phyloP scores from a whole-genome alignment of 1,139 yeast species.

The Yamadazyma epiphylla region DNA sequence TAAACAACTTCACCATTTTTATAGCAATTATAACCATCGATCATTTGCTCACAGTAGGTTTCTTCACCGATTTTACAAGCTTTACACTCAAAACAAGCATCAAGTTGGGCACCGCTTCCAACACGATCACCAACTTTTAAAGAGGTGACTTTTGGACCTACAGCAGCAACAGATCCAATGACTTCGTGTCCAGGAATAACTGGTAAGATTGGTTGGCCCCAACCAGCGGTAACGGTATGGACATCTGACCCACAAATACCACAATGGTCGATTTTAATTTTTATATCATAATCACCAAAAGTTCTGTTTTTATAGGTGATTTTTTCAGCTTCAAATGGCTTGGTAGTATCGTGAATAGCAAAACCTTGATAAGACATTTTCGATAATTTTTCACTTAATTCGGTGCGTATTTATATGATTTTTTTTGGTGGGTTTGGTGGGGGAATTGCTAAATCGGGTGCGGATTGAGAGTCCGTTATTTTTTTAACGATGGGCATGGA shows the following conservation, averaged over 20 bases:
- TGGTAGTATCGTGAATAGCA: slow-evolving; percentile 14
- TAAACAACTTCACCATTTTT: slow-evolving; percentile 37
- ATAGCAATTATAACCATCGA: slow-evolving; percentile 37
- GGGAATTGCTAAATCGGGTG: no score
- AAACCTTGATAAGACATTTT: slow-evolving; percentile 10
- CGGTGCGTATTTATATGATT: no score
- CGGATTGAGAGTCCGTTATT: no score
- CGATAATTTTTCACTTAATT: no score
- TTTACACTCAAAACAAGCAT: slow-evolving; percentile 43
- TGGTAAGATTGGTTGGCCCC: slow-evolving; percentile 21
- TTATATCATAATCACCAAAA: slow-evolving; percentile 39
- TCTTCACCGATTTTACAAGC: slow-evolving; percentile 44
- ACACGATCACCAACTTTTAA: slow-evolving; percentile 54
- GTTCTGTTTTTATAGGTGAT: slow-evolving; percentile 40
- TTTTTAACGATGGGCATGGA: no score
- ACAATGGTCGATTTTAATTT: slow-evolving; percentile 45
- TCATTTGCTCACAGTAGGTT: slow-evolving; percentile 41
- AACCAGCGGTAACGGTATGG: slow-evolving; percentile 45
- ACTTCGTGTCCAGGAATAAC: slow-evolving; percentile 45
- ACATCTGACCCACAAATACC: slow-evolving; percentile 62
- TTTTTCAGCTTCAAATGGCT: slow-evolving; percentile 43
- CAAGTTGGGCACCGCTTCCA: slow-evolving; percentile 55
- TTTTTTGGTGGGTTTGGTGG: no score
- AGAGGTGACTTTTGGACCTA: slow-evolving; percentile 43
- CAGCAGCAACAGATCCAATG: slow-evolving; percentile 45